Evolutionary conservation across 169 alveolate species (phyloP).

Genomic region (Plasmodium knowlesi): DNA sequence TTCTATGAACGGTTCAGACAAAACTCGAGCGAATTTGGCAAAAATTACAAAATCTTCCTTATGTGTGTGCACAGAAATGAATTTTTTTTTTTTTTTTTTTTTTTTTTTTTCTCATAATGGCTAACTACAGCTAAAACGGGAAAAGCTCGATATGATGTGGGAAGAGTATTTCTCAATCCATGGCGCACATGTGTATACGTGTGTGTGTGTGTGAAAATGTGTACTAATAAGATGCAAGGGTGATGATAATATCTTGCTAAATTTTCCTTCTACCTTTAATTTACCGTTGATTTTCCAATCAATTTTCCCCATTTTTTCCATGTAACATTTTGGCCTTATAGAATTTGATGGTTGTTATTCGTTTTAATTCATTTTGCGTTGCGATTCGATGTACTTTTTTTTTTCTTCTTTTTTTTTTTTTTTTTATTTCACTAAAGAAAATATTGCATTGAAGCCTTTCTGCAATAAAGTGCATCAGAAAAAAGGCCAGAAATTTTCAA

Average conservation of each 20-base stretch:
- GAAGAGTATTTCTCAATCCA: not conserved
- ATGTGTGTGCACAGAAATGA: slow-evolving; percentile 48
- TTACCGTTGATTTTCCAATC: not conserved
- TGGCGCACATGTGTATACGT: not conserved
- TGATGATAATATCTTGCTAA: not conserved
- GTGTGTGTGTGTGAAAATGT: slow-evolving; percentile 3
- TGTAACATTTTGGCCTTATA: slow-evolving; percentile 16
- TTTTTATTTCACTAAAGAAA: slow-evolving; percentile 22
- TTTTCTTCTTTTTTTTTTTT: slow-evolving; percentile 29
- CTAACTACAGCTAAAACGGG: not conserved
- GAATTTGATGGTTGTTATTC: slow-evolving; percentile 14
- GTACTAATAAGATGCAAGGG: not conserved
- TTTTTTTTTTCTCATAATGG: not conserved
- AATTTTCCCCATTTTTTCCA: not conserved
- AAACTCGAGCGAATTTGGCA: not conserved
- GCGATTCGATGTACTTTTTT: not conserved
- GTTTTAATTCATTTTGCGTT: not conserved
- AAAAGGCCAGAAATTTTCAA: slow-evolving; percentile 31
- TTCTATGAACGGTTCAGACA: slow-evolving; percentile 41
- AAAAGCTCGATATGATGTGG: not conserved
- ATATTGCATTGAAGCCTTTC: slow-evolving; percentile 20
- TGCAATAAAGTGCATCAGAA: slow-evolving; percentile 45
- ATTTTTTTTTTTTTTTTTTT: slow-evolving; percentile 4
- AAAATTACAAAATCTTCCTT: not conserved
- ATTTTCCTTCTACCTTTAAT: slow-evolving; percentile 7